Evolutionary conservation across 2,329 filamentous ascomycete species (phyloP), one percentile per base, ranked within the genome.

Genomic region (Coniochaeta sp.): DNA sequence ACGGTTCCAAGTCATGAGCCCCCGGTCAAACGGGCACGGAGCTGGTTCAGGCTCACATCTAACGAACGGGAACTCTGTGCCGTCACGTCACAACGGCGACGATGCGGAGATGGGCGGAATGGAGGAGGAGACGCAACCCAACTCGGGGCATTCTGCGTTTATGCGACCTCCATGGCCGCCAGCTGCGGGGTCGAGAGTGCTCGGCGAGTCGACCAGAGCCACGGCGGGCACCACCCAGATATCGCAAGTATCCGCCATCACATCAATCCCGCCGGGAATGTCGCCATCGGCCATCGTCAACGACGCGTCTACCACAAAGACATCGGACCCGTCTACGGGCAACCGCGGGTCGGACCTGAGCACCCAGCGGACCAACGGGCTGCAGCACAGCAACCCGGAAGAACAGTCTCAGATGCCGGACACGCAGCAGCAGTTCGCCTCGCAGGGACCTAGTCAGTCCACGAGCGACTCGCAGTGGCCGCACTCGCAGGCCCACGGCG

Each of bases 231-330:
- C 75, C 65, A 82, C 81, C 2, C 83, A 85, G 62, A 77, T 86
- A 24, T 90, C 89, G 1, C 89, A 90, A 69, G 75, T 80, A 52
- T 89, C 87, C 4, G 80, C 77, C 1, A 73, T 87, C 52, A 86
- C 83, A 17, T 76, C 82, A 22, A 72, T 88, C 2, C 82, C 85
- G 0, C 74, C 79, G 0, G 84, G 82, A 4, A 75, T 85, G 58
- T 84, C 83, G 4, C 84, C 84, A 16, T 84, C 81, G 28, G 82
- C 81, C 14, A 72, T 82, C 61, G 77, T 87, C 58, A 97, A 98
- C 67, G 92, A 96, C 68, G 93, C 92, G 1, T 96, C 92, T 2
- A 96, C 93, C 1, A 96, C 93, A n/a, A 95, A 96, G 74, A 93
- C 90, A 2, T 91, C 90, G 1, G 86, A 89, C 62, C 83, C 85